Base-by-base conservation (phyloP, 1,139 yeast species). In the Hyphopichia fennica region DNA sequence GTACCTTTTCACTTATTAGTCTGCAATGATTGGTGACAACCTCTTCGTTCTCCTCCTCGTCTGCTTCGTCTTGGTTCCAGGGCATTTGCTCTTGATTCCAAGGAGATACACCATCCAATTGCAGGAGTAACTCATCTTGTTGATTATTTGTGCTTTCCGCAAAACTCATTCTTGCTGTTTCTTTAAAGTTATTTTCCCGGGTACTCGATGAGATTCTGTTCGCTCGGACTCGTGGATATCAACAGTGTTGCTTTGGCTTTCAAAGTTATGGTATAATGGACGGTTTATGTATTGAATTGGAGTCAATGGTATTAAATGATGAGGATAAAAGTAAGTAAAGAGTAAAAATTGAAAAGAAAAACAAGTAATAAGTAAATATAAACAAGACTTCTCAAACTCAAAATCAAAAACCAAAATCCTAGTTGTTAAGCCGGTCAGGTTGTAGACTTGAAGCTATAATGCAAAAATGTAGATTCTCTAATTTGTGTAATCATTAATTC, bases 91-190 rank as follows among this genome's bases (percentile, higher is more conserved):
- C n/a, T n/a, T 38, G 36, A n/a, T 19, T 16, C 40, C 40, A 38
- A 33, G 35, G 32, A n/a, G 35, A 25, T 14, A 32, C 30, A 4
- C 16, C 32, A 2, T 33, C 36, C 16, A 38, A 19, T 28, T 34
- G 27, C 37, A 34, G 37, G 11, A 38, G 41, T 9, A 38, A 34
- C 15, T 38, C 35, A 30, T 37, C 20, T 16, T 36, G 34, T 15
- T 37, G 45, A 38, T 35, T 35, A 33, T 38, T 37, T 13, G 47
- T 41, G 41, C 46, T 44, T 42, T 47, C 48, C 18, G 41, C 38
- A 39, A 45, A 45, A 44, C 50, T 47, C 50, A 45, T 47, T 34
- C n/a, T 10, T 33, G 13, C 23, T 4, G 6, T 13, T 27, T 10
- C 23, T 20, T 20, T n/a, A n/a, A n/a, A n/a, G n/a, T n/a, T n/a